Percentiles rank a stretch among this genome's conserved stretches.
phyloP scores from a whole-genome alignment of 1,284 basidiomycete species.

The Wallemia ichthyophaga region DNA sequence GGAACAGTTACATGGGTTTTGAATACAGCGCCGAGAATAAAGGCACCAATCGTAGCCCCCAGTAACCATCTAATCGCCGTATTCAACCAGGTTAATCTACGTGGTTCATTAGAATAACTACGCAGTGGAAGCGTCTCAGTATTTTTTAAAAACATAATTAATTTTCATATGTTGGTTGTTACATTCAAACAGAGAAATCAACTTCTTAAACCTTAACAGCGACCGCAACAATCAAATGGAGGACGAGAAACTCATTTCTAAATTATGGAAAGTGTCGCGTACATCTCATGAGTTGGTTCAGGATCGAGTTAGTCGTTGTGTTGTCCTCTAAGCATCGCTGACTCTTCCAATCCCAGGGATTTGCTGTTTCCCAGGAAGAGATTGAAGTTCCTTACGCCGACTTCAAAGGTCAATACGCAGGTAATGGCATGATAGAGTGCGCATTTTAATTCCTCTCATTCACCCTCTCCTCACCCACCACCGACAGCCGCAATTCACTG shows the following conservation, averaged over 20 bases:
- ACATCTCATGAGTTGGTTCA: conserved; percentile 90
- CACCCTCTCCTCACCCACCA: background rate
- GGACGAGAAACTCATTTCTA: conserved; percentile 21
- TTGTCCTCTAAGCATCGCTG: conserved; percentile 18
- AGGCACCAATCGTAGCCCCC: too few relatives aligned
- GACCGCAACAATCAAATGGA: too few relatives aligned
- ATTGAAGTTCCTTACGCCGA: conserved; percentile 48
- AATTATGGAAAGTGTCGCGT: conserved; percentile 81
- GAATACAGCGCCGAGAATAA: too few relatives aligned
- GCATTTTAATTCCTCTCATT: conserved; percentile 9
- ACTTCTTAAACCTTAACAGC: too few relatives aligned
- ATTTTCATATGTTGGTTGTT: too few relatives aligned
- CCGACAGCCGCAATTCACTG: conserved; percentile 43
- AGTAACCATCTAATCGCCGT: background rate
- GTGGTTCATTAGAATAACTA: too few relatives aligned
- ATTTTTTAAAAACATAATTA: too few relatives aligned
- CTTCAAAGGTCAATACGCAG: conserved; percentile 35
- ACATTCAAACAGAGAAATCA: too few relatives aligned
- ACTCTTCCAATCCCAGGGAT: conserved; percentile 26
- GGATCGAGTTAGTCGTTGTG: conserved; percentile 27
- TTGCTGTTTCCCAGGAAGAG: conserved; percentile 67
- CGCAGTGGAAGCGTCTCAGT: background rate
- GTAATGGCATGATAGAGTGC: conserved; percentile 14
- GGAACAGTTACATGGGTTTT: background rate
- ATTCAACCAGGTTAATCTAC: too few relatives aligned